phyloP scores from a whole-genome alignment of 441 rosid species.

The Populus tomentosa region DNA sequence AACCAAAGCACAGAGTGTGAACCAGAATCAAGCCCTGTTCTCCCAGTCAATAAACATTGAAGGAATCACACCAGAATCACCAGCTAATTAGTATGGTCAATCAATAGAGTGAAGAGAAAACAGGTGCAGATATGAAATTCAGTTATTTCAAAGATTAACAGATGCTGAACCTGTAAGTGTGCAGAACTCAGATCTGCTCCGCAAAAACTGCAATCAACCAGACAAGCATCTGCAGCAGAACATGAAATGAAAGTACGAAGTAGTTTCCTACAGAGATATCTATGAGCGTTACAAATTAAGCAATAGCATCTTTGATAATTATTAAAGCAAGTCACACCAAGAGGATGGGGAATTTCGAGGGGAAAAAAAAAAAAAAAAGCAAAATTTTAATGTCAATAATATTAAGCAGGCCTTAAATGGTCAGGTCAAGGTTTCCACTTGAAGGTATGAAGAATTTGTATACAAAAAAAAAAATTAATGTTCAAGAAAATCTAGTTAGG shows the following conservation, averaged over 20 bases:
- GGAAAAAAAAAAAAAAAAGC: too few species aligned
- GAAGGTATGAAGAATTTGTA: not conserved
- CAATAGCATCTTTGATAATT: not conserved
- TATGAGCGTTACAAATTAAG: not conserved
- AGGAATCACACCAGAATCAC: not conserved
- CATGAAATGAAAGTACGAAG: not conserved
- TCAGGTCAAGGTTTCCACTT: not conserved
- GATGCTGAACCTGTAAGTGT: conserved; percentile 71
- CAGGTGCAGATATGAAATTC: not conserved
- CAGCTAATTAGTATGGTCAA: not conserved
- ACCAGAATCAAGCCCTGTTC: not conserved
- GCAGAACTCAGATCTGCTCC: conserved; percentile 89
- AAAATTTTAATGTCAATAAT: not conserved
- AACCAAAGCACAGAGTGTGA: not conserved
- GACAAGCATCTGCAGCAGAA: conserved; percentile 67
- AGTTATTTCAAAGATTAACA: not conserved
- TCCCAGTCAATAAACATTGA: not conserved
- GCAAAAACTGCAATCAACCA: conserved; percentile 78
- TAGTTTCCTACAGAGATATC: not conserved
- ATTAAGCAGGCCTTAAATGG: not conserved
- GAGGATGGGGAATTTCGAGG: not conserved
- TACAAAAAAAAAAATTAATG: not conserved
- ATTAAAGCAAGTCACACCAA: not conserved
- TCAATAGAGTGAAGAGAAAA: conserved; percentile 3
- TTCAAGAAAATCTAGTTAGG: not conserved